Evolutionary conservation across 495 filamentous ascomycete species (phyloP), one percentile per base, ranked within the genome.

Genomic region (Daldinia vernicosa): DNA sequence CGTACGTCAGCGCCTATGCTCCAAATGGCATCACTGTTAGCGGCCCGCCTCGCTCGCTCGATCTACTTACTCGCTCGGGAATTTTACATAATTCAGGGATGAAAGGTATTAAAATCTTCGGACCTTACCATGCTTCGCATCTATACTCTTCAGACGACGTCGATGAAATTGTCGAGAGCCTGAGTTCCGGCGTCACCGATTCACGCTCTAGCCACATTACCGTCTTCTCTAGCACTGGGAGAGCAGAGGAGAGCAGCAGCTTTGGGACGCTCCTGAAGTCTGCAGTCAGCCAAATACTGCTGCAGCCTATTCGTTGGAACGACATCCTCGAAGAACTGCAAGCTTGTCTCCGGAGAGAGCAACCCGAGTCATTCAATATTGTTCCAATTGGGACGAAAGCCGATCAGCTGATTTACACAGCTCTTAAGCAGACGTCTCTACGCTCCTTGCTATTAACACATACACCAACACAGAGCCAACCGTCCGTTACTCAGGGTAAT

Each of bases 61-160:
- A 54, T 15, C 40, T 63, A 26, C 60, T 71, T 37, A 56, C 17
- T 2, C 32, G 22, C 12, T 60, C 65, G 0, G 60, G 32, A 1
- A 39, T 0, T 22, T 51, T 52, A 15, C 27, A 8, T 11, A 51
- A 12, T 15, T 37, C 43, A 63, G 22, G 33, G 14, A n/a, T 28
- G 7, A 65, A 69, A 39, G 51, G 15, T 8, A 66, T 69, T 45
- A 60, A 50, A 6, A 71, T 77, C 14, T 65, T 66, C 24, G 74
- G 37, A 12, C 78, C 77, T 6, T 78, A 76, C 33, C 78, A 80
- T 54, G 77, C 72, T 2, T 37, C 67, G 2, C 77, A 80, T 74
- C 66, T 79, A 14, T 76, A 74, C 56, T 63, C 70, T 15, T 27
- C 61, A 14, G 55, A 67, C 0, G 73, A 80, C 35, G 52, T 69